phyloP scores from a whole-genome alignment of 352 stramenopile species.

The Phytopythium oedochilum region DNA sequence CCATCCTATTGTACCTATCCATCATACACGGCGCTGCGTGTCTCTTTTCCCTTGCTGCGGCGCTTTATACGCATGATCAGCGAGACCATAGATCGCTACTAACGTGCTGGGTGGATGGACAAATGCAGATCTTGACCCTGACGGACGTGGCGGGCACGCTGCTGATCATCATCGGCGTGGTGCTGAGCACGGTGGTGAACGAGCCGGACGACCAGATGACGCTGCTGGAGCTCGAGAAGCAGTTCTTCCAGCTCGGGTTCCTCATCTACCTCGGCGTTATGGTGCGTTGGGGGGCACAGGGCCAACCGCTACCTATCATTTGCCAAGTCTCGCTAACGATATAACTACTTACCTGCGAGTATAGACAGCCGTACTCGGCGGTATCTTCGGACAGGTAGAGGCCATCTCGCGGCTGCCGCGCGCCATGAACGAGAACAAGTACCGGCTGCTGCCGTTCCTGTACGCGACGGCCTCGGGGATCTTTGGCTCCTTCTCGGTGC shows the following conservation, averaged over 20 bases:
- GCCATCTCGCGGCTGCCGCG: constrained; percentile 47
- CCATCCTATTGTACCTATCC: no score
- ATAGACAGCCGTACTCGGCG: constrained; percentile 51
- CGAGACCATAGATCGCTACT: no score
- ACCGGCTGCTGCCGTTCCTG: constrained; percentile 67
- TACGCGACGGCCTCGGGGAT: constrained; percentile 81
- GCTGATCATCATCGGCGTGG: constrained; percentile 78
- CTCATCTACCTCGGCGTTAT: constrained; percentile 77
- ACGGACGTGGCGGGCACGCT: constrained; percentile 68
- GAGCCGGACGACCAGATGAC: constrained; percentile 77
- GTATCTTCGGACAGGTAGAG: constrained; percentile 75
- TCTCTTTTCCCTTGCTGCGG: background rate
- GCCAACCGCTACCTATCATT: background rate
- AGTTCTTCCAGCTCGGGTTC: constrained; percentile 77
- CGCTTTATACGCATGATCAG: background rate
- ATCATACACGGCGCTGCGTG: background rate
- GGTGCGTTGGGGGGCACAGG: constrained; percentile 39
- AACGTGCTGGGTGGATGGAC: background rate
- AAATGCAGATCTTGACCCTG: constrained; percentile 56
- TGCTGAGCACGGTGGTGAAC: constrained; percentile 78
- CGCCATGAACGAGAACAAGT: constrained; percentile 50
- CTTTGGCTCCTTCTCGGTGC: constrained; percentile 79
- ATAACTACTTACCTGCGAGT: background rate
- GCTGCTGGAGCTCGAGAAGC: constrained; percentile 66
- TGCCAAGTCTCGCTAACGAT: background rate